These are phyloP conservation scores for Hericium erinaceus DNA, from an alignment of 768 basidiomycete species.

Conservation along the genomic window DNA sequence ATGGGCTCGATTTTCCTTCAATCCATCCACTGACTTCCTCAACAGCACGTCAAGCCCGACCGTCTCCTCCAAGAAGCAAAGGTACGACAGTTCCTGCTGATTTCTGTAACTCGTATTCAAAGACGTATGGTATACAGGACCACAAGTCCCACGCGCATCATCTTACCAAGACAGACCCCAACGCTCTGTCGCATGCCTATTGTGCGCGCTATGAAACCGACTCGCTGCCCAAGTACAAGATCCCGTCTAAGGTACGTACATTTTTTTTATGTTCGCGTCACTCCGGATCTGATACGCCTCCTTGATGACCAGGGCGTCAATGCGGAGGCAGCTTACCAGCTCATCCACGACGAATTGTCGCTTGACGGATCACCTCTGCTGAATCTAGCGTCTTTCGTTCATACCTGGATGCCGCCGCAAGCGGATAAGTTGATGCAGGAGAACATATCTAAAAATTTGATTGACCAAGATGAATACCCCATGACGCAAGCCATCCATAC, in stretches of 20 bases:
- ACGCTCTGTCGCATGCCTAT: slow-evolving; percentile 36
- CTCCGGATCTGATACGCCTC: not conserved
- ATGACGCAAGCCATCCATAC: slow-evolving; percentile 32
- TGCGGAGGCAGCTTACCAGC: slow-evolving; percentile 43
- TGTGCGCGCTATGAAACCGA: slow-evolving; percentile 56
- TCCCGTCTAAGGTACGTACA: slow-evolving; percentile 41
- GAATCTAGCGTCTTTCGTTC: slow-evolving; percentile 61
- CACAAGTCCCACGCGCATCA: slow-evolving; percentile 28
- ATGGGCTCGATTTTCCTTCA: not conserved
- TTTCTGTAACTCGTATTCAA: not conserved
- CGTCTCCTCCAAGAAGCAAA: slow-evolving; percentile 7
- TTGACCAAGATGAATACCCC: slow-evolving; percentile 66
- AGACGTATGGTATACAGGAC: slow-evolving; percentile 27
- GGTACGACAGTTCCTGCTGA: not conserved
- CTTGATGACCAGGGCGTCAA: slow-evolving; percentile 35
- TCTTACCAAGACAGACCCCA: slow-evolving; percentile 25
- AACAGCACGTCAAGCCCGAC: slow-evolving; percentile 11
- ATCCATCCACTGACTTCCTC: no score
- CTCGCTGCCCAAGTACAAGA: slow-evolving; percentile 60
- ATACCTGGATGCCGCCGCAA: slow-evolving; percentile 51
- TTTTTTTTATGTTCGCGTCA: not conserved
- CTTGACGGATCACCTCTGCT: slow-evolving; percentile 48
- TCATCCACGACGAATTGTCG: slow-evolving; percentile 55
- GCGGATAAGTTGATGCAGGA: slow-evolving; percentile 51
- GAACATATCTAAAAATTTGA: slow-evolving; percentile 59